Conservation (phyloP, 2,329 filamentous ascomycete species). For the Lachnellula subtilissima region DNA sequence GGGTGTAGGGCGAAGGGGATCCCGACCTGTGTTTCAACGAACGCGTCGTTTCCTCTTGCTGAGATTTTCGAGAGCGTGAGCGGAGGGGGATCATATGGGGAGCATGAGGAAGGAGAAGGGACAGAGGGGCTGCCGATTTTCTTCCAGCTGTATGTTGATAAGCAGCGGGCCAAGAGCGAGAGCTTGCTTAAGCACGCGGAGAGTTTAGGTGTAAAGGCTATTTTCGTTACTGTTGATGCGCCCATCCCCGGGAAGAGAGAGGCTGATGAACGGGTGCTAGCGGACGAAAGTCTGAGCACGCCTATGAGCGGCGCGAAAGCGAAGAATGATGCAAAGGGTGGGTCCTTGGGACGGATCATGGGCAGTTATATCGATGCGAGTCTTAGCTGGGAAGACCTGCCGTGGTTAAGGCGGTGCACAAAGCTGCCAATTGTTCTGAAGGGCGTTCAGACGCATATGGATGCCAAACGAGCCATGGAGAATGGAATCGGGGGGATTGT, state of each 20-base stretch:
- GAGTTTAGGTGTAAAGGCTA: constrained; percentile 43
- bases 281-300: constrained; percentile 42
- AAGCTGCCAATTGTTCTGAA: constrained; percentile 59
- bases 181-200: constrained; percentile 44
- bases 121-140: constrained; percentile 33
- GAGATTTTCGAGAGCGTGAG: constrained; percentile 42
- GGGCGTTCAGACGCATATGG: constrained; percentile 62
- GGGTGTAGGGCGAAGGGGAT: constrained; percentile 48
- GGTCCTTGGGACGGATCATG: constrained; percentile 51
- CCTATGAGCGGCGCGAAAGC: constrained; percentile 47
- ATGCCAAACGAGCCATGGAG: constrained; percentile 57
- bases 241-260: constrained; percentile 52
- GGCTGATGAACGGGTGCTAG: constrained; percentile 41
- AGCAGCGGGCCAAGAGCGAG: constrained; percentile 47
- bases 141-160: constrained; percentile 61
- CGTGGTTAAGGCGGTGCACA: constrained; percentile 57
- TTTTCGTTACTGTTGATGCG: constrained; percentile 56
- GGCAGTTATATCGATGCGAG: constrained; percentile 52
- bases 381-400: constrained; percentile 59
- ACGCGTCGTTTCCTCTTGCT: constrained; percentile 52
- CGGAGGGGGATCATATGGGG: constrained; percentile 17
- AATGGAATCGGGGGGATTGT: constrained; percentile 62
- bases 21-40: constrained; percentile 58
- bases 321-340: constrained; percentile 49
- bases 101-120: neutral